These are phyloP conservation scores for Priceomyces castillae DNA, from an alignment of 805 yeast genomes.

Conservation along the genomic window DNA sequence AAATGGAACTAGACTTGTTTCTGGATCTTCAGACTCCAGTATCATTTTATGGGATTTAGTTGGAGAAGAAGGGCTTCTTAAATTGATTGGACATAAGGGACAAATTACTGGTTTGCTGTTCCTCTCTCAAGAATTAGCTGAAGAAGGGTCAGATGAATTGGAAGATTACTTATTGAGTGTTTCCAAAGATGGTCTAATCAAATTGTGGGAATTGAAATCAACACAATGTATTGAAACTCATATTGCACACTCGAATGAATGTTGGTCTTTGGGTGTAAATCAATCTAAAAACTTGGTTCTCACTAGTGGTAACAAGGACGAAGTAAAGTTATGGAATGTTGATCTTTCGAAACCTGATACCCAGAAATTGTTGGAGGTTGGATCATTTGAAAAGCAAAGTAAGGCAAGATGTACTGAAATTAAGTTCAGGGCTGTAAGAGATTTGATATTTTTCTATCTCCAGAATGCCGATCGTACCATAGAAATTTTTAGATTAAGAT, in stretches of 20 bases:
- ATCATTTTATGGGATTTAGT: slow-evolving; percentile 94
- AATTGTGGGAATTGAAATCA: slow-evolving; percentile 88
- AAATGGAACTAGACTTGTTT: slow-evolving; percentile 79
- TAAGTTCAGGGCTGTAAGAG: slow-evolving; percentile 40
- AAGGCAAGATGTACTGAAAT: slow-evolving; percentile 66
- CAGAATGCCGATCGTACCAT: slow-evolving; percentile 80
- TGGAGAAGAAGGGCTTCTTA: slow-evolving; percentile 83
- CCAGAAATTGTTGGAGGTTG: slow-evolving; percentile 51
- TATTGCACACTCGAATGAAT: slow-evolving; percentile 88
- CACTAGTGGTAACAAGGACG: slow-evolving; percentile 79
- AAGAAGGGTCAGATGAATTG: slow-evolving; percentile 44
- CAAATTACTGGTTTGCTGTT: slow-evolving; percentile 76
- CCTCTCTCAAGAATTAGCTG: slow-evolving; percentile 26
- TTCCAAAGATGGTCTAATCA: slow-evolving; percentile 86
- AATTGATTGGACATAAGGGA: slow-evolving; percentile 85
- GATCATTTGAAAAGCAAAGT: slow-evolving; percentile 71
- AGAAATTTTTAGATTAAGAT: slow-evolving; percentile 76
- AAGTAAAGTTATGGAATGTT: slow-evolving; percentile 79
- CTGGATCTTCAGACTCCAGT: slow-evolving; percentile 84
- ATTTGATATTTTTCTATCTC: slow-evolving; percentile 53
- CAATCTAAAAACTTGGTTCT: slow-evolving; percentile 44
- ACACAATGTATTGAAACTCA: slow-evolving; percentile 94
- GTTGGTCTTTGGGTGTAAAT: slow-evolving; percentile 75
- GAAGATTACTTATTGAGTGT: slow-evolving; percentile 73
- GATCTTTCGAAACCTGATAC: slow-evolving; percentile 52